Percentiles rank a stretch among this genome's conserved stretches.
These are phyloP conservation scores for Ceratocystiopsis minuta DNA, from an alignment of 2,329 filamentous ascomycete genomes.

Conservation along the genomic window DNA sequence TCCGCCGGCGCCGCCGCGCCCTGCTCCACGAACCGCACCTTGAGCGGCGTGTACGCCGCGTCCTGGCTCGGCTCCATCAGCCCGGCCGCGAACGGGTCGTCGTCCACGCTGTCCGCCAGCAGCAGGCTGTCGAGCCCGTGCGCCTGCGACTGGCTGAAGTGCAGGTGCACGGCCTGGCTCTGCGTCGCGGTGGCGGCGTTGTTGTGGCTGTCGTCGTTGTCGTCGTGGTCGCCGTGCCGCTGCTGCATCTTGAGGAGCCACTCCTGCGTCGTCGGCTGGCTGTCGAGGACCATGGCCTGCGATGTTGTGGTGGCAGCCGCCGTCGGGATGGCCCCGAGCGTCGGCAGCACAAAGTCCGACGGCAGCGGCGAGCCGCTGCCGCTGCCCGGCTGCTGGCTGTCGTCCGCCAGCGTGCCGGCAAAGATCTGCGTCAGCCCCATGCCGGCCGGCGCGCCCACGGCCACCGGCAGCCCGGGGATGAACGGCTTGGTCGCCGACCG, in stretches of 20 bases:
- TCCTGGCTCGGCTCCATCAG: conserved; percentile 68
- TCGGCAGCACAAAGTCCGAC: conserved; percentile 27
- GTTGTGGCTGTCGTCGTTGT: conserved; percentile 15
- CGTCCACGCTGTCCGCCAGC: conserved; percentile 29
- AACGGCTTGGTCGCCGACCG: conserved; percentile 51
- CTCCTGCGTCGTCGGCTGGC: conserved; percentile 20
- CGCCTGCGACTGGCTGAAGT: conserved; percentile 43
- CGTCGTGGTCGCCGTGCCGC: conserved; percentile 9
- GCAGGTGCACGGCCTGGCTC: conserved; percentile 25
- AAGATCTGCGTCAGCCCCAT: conserved; percentile 81
- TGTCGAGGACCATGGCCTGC: conserved; percentile 27
- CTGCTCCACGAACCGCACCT: conserved; percentile 43
- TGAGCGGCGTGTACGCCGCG: conserved; percentile 52
- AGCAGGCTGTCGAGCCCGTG: conserved; percentile 40
- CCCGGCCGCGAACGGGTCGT: conserved; percentile 35
- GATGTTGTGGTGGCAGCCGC: conserved; percentile 22
- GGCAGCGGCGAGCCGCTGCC: conserved; percentile 21
- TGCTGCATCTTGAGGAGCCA: conserved; percentile 12
- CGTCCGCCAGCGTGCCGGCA: conserved; percentile 62
- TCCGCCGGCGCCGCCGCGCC: conserved; percentile 38
- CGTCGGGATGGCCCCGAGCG: conserved; percentile 27
- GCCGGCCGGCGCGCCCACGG: conserved; percentile 34
- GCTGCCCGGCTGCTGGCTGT: conserved; percentile 22
- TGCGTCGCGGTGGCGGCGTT: conserved; percentile 12
- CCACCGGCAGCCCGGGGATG: conserved; percentile 48